Evolutionary conservation across 2,329 filamentous ascomycete species (phyloP).

Genomic region (Myriosclerotinia scirpicola): DNA sequence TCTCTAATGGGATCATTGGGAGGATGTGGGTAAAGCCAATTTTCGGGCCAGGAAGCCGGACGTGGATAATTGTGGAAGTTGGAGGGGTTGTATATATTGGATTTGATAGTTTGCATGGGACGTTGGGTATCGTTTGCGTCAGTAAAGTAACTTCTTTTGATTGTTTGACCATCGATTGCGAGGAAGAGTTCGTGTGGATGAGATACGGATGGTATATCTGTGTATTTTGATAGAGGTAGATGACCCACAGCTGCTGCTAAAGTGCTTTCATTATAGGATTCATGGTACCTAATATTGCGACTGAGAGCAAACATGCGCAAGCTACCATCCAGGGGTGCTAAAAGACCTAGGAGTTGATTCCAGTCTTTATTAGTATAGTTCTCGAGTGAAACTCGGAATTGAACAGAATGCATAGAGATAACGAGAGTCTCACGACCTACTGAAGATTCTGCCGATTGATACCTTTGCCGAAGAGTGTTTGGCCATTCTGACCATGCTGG

Average conservation of each 20-base stretch:
- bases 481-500: neutral
- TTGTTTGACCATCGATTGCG: neutral
- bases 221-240: neutral
- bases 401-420: neutral
- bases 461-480: neutral
- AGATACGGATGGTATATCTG: neutral
- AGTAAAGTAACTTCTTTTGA: neutral
- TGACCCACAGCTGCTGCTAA: no score
- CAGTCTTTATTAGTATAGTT: neutral
- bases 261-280: neutral
- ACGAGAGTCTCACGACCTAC: neutral
- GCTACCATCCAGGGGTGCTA: neutral
- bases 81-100: neutral
- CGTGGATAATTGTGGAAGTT: no score
- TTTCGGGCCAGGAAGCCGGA: neutral
- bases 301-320: neutral
- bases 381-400: neutral
- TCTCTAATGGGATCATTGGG: neutral
- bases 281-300: neutral
- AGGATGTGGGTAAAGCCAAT: neutral
- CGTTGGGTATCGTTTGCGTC: no score
- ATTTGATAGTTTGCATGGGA: neutral
- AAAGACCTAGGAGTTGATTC: neutral
- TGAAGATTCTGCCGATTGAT: neutral
- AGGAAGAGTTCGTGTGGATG: neutral